Evolutionary conservation across 2,329 filamentous ascomycete species (phyloP).

Genomic region (Ascocoryne sarcoides): DNA sequence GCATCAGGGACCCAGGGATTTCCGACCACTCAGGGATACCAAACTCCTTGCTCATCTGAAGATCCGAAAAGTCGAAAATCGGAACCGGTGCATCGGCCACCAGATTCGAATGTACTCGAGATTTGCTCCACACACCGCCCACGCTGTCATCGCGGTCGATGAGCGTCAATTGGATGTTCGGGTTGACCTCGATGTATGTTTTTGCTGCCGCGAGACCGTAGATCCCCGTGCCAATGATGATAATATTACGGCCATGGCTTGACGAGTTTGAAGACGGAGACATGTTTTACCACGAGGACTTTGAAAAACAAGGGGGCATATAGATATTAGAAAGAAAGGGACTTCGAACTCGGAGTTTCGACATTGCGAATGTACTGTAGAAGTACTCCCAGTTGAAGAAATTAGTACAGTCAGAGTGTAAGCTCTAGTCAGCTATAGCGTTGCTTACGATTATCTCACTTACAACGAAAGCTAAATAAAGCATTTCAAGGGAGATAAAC

Average conservation of each 20-base stretch:
- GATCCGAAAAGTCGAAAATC: slow-evolving; percentile 1
- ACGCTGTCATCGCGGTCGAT: slow-evolving; percentile 47
- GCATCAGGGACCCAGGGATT: slow-evolving; percentile 1
- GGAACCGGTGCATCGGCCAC: slow-evolving; percentile 35
- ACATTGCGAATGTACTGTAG: too few relatives aligned
- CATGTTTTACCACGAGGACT: too few relatives aligned
- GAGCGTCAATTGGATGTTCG: slow-evolving; percentile 44
- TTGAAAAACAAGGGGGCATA: too few relatives aligned
- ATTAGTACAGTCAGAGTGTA: too few relatives aligned
- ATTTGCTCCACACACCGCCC: slow-evolving; percentile 61
- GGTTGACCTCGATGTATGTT: slow-evolving; percentile 49
- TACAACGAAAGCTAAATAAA: too few relatives aligned
- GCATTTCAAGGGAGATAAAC: too few relatives aligned
- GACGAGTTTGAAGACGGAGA: too few relatives aligned
- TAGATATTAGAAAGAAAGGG: too few relatives aligned
- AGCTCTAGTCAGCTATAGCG: too few relatives aligned
- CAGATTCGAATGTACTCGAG: slow-evolving; percentile 58
- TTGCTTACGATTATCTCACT: too few relatives aligned
- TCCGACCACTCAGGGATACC: background rate
- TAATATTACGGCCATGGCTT: background rate
- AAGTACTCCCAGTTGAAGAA: too few relatives aligned
- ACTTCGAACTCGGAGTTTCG: too few relatives aligned
- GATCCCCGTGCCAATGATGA: background rate
- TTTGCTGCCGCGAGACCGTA: slow-evolving; percentile 49
- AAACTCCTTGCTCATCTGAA: slow-evolving; percentile 1